Conservation (phyloP, 805 yeast genomes). For the Candida boleticola region DNA sequence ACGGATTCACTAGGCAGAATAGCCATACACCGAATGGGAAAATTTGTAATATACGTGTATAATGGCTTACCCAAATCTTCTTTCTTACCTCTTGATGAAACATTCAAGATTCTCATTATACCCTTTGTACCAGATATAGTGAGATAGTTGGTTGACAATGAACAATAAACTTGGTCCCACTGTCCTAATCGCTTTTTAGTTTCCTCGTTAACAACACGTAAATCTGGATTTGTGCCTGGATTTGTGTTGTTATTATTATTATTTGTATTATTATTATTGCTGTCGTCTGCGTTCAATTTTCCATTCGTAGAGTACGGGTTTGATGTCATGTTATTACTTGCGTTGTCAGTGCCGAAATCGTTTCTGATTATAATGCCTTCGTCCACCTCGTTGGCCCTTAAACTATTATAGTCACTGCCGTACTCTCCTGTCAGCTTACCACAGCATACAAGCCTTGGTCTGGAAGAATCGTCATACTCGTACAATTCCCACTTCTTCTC, state of each 20-base stretch:
- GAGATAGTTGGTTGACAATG: constrained; percentile 55
- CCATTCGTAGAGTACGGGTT: background rate
- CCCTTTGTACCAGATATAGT: constrained; percentile 76
- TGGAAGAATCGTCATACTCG: constrained; percentile 35
- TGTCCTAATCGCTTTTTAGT: constrained; percentile 33
- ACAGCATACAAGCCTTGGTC: constrained; percentile 60
- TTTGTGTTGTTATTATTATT: background rate
- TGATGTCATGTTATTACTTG: constrained; percentile 4
- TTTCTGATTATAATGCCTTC: constrained; percentile 26
- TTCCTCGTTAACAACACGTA: constrained; percentile 17
- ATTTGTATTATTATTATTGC: constrained; percentile 6
- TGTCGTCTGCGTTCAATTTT: too few species aligned
- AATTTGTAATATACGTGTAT: constrained; percentile 65
- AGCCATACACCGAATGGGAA: constrained; percentile 78
- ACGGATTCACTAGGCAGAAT: constrained; percentile 62
- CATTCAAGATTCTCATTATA: constrained; percentile 61
- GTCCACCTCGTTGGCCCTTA: constrained; percentile 22
- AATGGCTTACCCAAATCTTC: constrained; percentile 56
- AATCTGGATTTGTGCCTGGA: background rate
- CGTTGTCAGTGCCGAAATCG: constrained; percentile 22
- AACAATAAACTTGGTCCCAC: constrained; percentile 64
- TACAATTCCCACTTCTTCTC: constrained; percentile 76
- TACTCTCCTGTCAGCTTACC: constrained; percentile 71
- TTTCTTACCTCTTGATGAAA: constrained; percentile 21
- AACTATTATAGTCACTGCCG: constrained; percentile 48